These are phyloP conservation scores for Backusella liffmaniae DNA, from an alignment of 192 early-diverging fungal species.

Conservation along the genomic window DNA sequence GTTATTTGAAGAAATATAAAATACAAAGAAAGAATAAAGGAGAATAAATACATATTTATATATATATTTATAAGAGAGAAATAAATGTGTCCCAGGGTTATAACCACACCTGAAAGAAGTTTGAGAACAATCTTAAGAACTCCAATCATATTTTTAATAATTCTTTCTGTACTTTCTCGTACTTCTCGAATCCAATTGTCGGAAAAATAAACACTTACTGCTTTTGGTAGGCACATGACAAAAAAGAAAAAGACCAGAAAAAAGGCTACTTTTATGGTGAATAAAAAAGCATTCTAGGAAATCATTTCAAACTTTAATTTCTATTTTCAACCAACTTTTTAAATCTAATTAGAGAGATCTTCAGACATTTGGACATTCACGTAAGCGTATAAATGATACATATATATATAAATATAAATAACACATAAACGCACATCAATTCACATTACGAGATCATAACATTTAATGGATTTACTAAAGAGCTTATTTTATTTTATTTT, in stretches of 20 bases:
- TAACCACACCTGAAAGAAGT: slow-evolving; percentile 15
- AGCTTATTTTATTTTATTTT: background rate
- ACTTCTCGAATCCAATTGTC: slow-evolving; percentile 15
- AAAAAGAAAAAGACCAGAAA: background rate
- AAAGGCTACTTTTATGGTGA: background rate
- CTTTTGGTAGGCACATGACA: background rate
- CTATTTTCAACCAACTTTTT: background rate
- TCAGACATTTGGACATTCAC: background rate
- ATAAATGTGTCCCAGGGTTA: background rate
- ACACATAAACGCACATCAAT: background rate
- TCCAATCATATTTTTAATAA: slow-evolving; percentile 13
- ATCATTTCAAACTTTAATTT: background rate
- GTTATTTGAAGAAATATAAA: slow-evolving; percentile 11
- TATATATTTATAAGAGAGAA: background rate
- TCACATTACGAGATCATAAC: background rate
- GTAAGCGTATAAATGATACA: background rate
- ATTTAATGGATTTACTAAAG: background rate
- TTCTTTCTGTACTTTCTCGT: background rate
- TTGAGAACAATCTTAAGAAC: slow-evolving; percentile 7
- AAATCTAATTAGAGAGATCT: background rate
- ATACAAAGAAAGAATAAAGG: background rate
- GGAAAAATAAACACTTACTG: background rate
- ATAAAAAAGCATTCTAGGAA: background rate
- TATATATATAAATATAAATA: too few relatives aligned
- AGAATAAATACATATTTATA: background rate